phyloP scores from a whole-genome alignment of 2,329 filamentous ascomycete species.

The Ophiostoma himal-ulmi region DNA sequence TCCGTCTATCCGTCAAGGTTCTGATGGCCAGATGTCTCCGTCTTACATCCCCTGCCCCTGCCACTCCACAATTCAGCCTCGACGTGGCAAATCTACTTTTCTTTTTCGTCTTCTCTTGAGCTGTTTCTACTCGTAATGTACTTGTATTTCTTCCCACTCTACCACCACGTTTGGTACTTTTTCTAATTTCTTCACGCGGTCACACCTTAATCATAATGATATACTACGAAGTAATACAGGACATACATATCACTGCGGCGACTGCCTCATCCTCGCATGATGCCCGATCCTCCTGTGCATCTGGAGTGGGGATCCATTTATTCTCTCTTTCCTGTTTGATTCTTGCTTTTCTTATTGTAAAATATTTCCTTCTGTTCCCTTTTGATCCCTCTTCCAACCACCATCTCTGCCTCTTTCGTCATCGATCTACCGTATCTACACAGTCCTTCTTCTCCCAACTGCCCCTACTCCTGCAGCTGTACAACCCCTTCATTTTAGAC shows the following conservation, averaged over 20 bases:
- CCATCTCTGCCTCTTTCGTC: not conserved
- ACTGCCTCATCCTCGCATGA: not conserved
- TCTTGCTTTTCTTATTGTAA: not conserved
- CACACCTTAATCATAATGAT: not conserved
- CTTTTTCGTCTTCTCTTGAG: not conserved
- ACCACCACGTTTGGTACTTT: not conserved
- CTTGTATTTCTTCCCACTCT: not conserved
- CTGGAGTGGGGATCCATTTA: not conserved
- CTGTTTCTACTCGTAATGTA: not conserved
- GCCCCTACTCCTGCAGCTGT: not conserved
- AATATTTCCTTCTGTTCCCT: not conserved
- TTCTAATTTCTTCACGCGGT: not conserved
- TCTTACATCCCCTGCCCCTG: not conserved
- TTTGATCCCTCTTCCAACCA: not conserved
- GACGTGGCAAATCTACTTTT: not conserved
- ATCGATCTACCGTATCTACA: not conserved
- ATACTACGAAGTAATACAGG: too few relatives aligned
- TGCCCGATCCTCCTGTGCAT: not conserved
- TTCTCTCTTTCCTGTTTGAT: not conserved
- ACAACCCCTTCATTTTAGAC: not conserved
- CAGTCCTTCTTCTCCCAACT: not conserved
- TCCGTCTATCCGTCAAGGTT: not conserved
- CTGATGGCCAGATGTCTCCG: not conserved
- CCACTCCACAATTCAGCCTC: conserved; percentile 3
- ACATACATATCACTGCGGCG: not conserved